Evolutionary conservation across 805 yeast genomes (phyloP).

Genomic region (Hanseniaspora lachancei): DNA sequence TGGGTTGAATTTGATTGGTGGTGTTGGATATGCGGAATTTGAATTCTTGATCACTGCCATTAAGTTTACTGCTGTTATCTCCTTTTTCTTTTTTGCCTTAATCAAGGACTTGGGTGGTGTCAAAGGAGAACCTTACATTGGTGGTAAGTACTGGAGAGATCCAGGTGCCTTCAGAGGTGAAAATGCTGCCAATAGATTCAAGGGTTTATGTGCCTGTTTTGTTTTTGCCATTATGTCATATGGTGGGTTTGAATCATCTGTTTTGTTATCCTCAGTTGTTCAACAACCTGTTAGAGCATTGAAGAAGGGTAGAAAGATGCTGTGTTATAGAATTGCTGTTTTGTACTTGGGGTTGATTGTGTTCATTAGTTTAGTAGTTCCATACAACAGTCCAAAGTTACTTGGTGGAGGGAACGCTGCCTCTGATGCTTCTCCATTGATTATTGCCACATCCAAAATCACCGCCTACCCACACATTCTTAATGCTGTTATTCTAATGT

Average conservation of each 20-base stretch:
- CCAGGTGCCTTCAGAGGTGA: constrained; percentile 40
- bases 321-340: constrained; percentile 41
- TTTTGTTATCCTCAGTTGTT: constrained; percentile 49
- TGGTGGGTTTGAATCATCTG: constrained; percentile 49
- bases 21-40: constrained; percentile 51
- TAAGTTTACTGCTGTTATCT: constrained; percentile 46
- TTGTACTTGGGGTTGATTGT: constrained; percentile 38
- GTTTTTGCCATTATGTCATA: constrained; percentile 49
- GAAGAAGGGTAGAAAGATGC: constrained; percentile 44
- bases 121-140: constrained; percentile 35
- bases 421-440: constrained; percentile 55
- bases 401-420: constrained; percentile 33
- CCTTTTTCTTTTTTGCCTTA: constrained; percentile 49
- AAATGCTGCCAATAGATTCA: constrained; percentile 34
- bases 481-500: constrained; percentile 63
- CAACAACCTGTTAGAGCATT: constrained; percentile 42
- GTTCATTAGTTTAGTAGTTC: constrained; percentile 42
- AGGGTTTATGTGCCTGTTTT: constrained; percentile 41
- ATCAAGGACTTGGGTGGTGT: constrained; percentile 43
- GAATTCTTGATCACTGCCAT: constrained; percentile 47
- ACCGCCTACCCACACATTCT: constrained; percentile 57
- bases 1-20: constrained; percentile 41
- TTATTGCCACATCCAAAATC: constrained; percentile 45
- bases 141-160: constrained; percentile 36
- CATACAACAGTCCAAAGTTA: constrained; percentile 33